phyloP scores from a whole-genome alignment of 2,329 filamentous ascomycete genomes.

The Elsinoe arachidis region DNA sequence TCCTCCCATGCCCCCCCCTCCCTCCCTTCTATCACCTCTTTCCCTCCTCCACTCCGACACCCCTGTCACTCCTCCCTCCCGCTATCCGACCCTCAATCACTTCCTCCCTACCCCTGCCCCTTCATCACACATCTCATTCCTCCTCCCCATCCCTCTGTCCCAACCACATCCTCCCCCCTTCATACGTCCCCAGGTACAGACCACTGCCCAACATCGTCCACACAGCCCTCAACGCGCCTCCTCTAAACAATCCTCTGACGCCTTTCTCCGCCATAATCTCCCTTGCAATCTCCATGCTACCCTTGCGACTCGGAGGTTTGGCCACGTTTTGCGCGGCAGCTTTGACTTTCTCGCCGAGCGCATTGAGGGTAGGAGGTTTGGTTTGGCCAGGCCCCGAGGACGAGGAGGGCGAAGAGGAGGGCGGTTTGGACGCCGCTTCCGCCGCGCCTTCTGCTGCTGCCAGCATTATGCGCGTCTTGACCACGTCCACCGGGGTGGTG shows the following conservation, averaged over 20 bases:
- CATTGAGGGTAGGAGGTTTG: slow-evolving; percentile 26
- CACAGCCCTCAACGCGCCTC: slow-evolving; percentile 59
- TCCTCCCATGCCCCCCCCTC: no score
- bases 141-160: slow-evolving; percentile 36
- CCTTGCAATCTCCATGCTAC: slow-evolving; percentile 51
- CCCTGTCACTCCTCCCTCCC: background rate
- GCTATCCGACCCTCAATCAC: background rate
- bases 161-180: slow-evolving; percentile 57
- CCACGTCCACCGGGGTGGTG: slow-evolving; percentile 83
- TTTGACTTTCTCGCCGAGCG: slow-evolving; percentile 32
- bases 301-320: slow-evolving; percentile 27
- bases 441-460: slow-evolving; percentile 40
- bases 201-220: slow-evolving; percentile 82
- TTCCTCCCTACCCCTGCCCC: slow-evolving; percentile 9
- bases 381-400: background rate
- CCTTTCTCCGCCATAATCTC: slow-evolving; percentile 61
- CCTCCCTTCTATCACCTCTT: background rate
- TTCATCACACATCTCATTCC: slow-evolving; percentile 35
- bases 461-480: slow-evolving; percentile 87
- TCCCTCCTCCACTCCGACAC: background rate
- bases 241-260: slow-evolving; percentile 65
- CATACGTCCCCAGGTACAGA: slow-evolving; percentile 78
- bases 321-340: slow-evolving; percentile 27
- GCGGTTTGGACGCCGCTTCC: slow-evolving; percentile 19
- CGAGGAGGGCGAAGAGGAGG: slow-evolving; percentile 11